These are phyloP conservation scores for Prunus persica DNA, from an alignment of 306 rosid genomes.

Conservation along the genomic window Prunus_persica_NCBIv2 NC_034016.1:19941001-19941500, in stretches of 20 bases:
- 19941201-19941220: constrained; percentile 70
- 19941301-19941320: constrained; percentile 99
- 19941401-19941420: not conserved
- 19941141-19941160: constrained; percentile 2
- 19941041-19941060: not conserved
- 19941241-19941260: constrained; percentile 99
- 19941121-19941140: constrained; percentile 27
- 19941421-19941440: constrained; percentile 19
- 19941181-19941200: constrained; percentile 30
- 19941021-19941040: not conserved
- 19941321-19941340: constrained; percentile 98
- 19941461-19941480: constrained; percentile 98
- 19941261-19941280: constrained; percentile 97
- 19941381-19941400: constrained; percentile 25
- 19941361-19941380: not conserved
- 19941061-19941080: not conserved
- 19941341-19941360: constrained; percentile 35
- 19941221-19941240: constrained; percentile 91
- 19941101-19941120: constrained; percentile 18
- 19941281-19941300: constrained; percentile 94
- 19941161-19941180: not conserved
- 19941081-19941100: not conserved
- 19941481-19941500: constrained; percentile 87
- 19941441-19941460: constrained; percentile 95
- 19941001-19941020: not conserved